A percentile compares a stretch with the other conserved stretches of the same genome.
Conservation (phyloP, 176 grass and related monocot genomes). For the Eragrostis nindensis region DNA sequence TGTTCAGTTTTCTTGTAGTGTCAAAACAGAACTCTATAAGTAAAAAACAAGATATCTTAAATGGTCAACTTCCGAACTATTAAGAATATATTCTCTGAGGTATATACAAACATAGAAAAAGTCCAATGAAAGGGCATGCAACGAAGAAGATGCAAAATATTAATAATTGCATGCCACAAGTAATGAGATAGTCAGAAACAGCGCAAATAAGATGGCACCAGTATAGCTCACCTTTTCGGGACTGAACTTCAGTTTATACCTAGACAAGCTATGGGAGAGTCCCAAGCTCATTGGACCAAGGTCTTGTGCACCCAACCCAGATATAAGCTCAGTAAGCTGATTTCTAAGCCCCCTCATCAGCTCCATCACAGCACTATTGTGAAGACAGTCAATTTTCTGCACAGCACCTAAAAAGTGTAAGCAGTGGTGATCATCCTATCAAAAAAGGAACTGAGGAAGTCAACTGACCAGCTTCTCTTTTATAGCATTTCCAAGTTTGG, state of each 20-base stretch:
- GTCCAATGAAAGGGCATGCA: no score
- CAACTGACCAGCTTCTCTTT: slow-evolving; percentile 83
- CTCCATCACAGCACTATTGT: slow-evolving; percentile 86
- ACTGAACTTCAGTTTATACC: slow-evolving; percentile 97
- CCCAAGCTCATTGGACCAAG: slow-evolving; percentile 92
- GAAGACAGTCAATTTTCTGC: slow-evolving; percentile 97
- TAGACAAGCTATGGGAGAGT: slow-evolving; percentile 90
- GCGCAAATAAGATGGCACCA: neutral
- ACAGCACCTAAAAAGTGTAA: slow-evolving; percentile 36
- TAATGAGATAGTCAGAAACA: no score
- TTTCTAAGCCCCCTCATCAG: slow-evolving; percentile 89
- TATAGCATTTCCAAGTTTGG: slow-evolving; percentile 83
- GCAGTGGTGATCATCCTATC: neutral
- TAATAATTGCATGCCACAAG: no score
- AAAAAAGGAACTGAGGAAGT: neutral
- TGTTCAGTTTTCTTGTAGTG: no score
- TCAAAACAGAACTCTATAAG: neutral
- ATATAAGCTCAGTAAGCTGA: slow-evolving; percentile 86
- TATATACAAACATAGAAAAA: no score
- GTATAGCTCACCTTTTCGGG: slow-evolving; percentile 71
- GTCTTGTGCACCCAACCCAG: slow-evolving; percentile 82
- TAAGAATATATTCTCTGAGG: no score
- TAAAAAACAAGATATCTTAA: no score
- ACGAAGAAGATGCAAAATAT: no score
- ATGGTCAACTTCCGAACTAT: no score